Evolutionary conservation across 768 basidiomycete genomes (phyloP).

Genomic region (Cubamyces lactineus): DNA sequence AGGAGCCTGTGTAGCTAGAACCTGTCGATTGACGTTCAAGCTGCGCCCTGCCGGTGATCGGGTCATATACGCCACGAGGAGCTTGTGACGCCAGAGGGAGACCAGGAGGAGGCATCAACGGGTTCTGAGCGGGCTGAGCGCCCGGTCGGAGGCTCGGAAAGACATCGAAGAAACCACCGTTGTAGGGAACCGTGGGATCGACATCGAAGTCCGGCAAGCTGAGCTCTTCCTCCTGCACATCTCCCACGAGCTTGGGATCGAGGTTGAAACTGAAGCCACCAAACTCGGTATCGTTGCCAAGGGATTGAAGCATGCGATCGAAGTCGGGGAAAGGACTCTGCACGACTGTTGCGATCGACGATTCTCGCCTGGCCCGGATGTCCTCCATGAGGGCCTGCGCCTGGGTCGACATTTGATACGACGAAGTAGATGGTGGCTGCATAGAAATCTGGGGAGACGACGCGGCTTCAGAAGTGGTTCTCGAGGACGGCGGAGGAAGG

Average conservation of each 20-base stretch:
- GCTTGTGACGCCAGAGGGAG: constrained; percentile 51
- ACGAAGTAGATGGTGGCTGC: constrained; percentile 52
- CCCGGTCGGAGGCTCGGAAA: constrained; percentile 61
- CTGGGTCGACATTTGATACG: constrained; percentile 87
- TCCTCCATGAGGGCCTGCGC: constrained; percentile 86
- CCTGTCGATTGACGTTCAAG: constrained; percentile 51
- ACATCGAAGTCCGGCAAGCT: constrained; percentile 50
- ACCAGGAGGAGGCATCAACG: constrained; percentile 56
- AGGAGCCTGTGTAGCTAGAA: constrained; percentile 69
- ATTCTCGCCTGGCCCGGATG: constrained; percentile 74
- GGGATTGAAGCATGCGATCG: constrained; percentile 77
- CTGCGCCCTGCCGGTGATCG: constrained; percentile 45
- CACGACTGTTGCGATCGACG: constrained; percentile 44
- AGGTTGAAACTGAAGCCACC: constrained; percentile 86
- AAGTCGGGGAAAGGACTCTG: constrained; percentile 85
- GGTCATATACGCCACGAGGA: constrained; percentile 59
- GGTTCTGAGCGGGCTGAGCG: constrained; percentile 29
- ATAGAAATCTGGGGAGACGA: constrained; percentile 53
- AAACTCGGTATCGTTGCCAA: constrained; percentile 62
- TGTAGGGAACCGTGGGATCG: constrained; percentile 58
- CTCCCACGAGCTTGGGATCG: constrained; percentile 72
- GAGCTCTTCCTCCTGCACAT: constrained; percentile 43
- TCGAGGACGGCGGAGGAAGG: constrained; percentile 47
- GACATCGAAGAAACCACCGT: constrained; percentile 67
- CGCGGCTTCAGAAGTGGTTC: constrained; percentile 47